Base-by-base conservation (phyloP, 2,329 filamentous ascomycete species). In the Alternaria sp. region DNA sequence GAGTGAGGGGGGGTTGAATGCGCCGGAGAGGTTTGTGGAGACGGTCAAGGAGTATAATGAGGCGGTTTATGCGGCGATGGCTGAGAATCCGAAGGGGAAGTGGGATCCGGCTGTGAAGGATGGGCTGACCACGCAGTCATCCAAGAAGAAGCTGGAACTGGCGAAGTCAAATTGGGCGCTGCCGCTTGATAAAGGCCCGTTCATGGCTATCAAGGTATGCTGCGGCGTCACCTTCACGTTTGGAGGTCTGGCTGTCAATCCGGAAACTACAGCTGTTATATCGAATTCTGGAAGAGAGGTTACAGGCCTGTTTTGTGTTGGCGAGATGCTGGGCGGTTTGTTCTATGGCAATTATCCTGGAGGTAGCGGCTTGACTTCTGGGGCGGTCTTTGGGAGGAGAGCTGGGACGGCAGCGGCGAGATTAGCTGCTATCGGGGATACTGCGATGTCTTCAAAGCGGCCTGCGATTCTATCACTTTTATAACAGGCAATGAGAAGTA, bases 211-310 rank as follows among this genome's bases (percentile, higher is more conserved):
- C 49, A 87, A 87, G 67, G 88, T 91, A 3, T 86, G 85, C 5
- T 88, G 87, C 49, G 89, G 90, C 2, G 84, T 92, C 15, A 91
- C 89, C 0, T 92, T 91, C 68, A 91, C 89, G 0, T 92, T 91
- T 78, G 89, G 89, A 1, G 89, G 89, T 0, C 76, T 91, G 7
- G 82, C 83, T 6, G 84, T 89, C 2, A 83, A 87, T 53, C 82
- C 87, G 0, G 75, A 86, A 23, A 89, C 86, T 0, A 83, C 84
- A 3, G 81, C 81, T 4, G 84, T 90, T 1, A 74, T 90, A 81
- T 3, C 79, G 5, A 73, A 77, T 1, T 85, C 82, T 0, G 80
- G 80, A 1, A 69, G 71, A 5, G 78, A 81, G n/a, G 82, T 91
- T 6, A 82, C 83, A 0, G 87, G 88, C 0, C 71, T 91, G 3